Conservation (phyloP, 1,284 basidiomycete species). For the Filobasidium uniguttulatum region DNA sequence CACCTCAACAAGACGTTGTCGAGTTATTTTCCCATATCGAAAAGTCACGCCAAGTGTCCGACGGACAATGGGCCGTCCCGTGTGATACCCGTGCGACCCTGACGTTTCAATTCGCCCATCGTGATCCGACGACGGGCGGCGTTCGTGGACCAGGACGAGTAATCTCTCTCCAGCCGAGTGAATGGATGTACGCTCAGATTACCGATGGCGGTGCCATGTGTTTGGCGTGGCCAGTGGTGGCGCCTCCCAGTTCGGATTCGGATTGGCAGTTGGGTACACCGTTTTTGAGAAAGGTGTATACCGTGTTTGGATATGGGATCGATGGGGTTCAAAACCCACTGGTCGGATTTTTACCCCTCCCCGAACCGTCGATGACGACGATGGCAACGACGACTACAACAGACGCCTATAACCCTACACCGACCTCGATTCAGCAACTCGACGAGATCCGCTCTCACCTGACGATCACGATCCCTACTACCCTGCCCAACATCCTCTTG, state of each 20-base stretch:
- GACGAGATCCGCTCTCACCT: constrained; percentile 47
- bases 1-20: constrained; percentile 64
- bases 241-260: constrained; percentile 53
- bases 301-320: constrained; percentile 50
- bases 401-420: constrained; percentile 15
- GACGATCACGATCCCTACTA: constrained; percentile 54
- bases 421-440: constrained; percentile 32
- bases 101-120: constrained; percentile 60
- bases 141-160: not conserved
- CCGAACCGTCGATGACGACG: constrained; percentile 1
- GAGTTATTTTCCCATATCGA: constrained; percentile 51
- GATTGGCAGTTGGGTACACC: constrained; percentile 79
- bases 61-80: constrained; percentile 68
- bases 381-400: constrained; percentile 1
- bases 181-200: constrained; percentile 66
- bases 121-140: constrained; percentile 18
- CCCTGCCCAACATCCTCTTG: constrained; percentile 60
- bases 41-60: constrained; percentile 52
- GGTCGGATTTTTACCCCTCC: constrained; percentile 30
- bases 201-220: constrained; percentile 54
- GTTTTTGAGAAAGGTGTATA: constrained; percentile 68
- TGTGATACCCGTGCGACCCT: constrained; percentile 55
- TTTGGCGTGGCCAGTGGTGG: constrained; percentile 64
- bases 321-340: constrained; percentile 27
- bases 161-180: constrained; percentile 58